Base-by-base conservation (phyloP, 2,329 filamentous ascomycete genomes). In the Claviceps monticola region DNA sequence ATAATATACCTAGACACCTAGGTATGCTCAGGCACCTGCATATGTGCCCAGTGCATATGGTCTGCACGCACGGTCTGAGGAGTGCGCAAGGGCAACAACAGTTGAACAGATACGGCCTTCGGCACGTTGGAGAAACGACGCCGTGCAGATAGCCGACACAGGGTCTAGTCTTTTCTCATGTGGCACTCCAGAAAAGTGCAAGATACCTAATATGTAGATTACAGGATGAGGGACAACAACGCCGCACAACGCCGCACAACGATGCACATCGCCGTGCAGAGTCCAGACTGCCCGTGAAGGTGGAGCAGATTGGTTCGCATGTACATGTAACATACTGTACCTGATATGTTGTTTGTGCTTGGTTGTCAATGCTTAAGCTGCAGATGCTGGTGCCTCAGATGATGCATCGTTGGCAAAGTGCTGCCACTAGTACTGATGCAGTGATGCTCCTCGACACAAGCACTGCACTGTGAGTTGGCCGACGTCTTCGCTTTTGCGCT, bases 221-320 rank as follows among this genome's bases (percentile, higher is more conserved):
- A 44, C 42, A 26, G 19, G 42, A 44, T 26, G 42, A 14, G 23
- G 19, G 19, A 23, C 21, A 16, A 14, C 42, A 21, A 44, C 42
- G 42, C 21, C 16, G 14, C 38, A 17, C 38, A 17, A 16, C 38
- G n/a, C 6, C 14, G 41, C 19, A 43, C 41, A 19, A 34, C 29
- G 38, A 43, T 19, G 39, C 39, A 42, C 17, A 11, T 21, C 39
- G 17, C 5, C 19, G 34, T 21, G 45, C 9, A 34, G 29, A 46
- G n/a, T 46, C 26, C 46, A n/a, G n/a, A 37, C 19, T 39, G 34
- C 19, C 17, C 29, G 41, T 21, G 49, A 51, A 41, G 47, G 50
- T 51, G 50, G 50, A 51, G 36, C 47, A 42, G 49, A 38, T 36
- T 37, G 50, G 50, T 47, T 51, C 50, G 50, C 48, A 44, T 45